A percentile compares a stretch with the other conserved stretches of the same genome.
These are phyloP conservation scores for Erodium texanum DNA, from an alignment of 441 rosid species.

Conservation along the genomic window DNA sequence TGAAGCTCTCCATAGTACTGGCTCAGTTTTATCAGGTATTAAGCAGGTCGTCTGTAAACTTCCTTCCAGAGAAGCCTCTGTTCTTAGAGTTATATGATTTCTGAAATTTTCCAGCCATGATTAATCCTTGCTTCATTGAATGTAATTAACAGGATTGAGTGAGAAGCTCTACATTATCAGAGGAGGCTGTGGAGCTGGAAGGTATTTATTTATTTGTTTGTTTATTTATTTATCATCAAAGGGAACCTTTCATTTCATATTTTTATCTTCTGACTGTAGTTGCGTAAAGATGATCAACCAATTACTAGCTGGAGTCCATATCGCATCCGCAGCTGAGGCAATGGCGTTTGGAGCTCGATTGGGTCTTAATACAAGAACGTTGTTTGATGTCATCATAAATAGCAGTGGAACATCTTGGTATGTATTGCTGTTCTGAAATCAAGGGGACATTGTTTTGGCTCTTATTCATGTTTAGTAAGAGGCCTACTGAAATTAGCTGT, in stretches of 20 bases:
- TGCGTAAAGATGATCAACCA: slow-evolving; percentile 94
- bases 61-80: background rate
- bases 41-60: slow-evolving; percentile 7
- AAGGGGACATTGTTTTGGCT: background rate
- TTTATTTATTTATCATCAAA: background rate
- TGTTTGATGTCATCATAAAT: slow-evolving; percentile 54
- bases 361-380: slow-evolving; percentile 72
- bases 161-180: slow-evolving; percentile 87
- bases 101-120: slow-evolving; percentile 15
- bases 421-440: slow-evolving; percentile 16
- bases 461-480: background rate
- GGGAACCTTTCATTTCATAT: slow-evolving; percentile 10
- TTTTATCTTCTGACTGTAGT: slow-evolving; percentile 32
- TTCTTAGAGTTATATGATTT: slow-evolving; percentile 17
- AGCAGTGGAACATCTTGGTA: slow-evolving; percentile 89
- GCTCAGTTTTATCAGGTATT: slow-evolving; percentile 70
- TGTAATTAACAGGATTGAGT: slow-evolving; percentile 58
- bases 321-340: slow-evolving; percentile 95
- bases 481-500: background rate
- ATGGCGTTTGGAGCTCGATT: slow-evolving; percentile 94
- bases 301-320: slow-evolving; percentile 96
- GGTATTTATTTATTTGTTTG: slow-evolving; percentile 32
- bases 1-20: slow-evolving; percentile 62
- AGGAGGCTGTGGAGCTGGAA: slow-evolving; percentile 97
- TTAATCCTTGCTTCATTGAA: slow-evolving; percentile 20